Evolutionary conservation across 345 rosid genomes (phyloP).

Genomic region (Draba incana): DNA sequence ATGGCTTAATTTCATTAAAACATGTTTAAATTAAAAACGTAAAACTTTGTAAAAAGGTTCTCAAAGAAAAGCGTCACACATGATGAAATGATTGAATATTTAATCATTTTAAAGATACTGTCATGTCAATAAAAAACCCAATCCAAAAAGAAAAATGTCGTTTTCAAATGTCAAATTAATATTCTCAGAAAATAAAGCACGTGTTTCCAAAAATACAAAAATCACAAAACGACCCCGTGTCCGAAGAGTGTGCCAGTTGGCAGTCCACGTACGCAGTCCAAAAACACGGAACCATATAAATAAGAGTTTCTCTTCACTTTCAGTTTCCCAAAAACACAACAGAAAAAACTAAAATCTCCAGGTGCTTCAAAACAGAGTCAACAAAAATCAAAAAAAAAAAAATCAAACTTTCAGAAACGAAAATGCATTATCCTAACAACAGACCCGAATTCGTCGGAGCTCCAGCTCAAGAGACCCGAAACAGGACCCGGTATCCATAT

Average conservation of each 20-base stretch:
- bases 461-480: constrained; percentile 9
- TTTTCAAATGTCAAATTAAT: not conserved
- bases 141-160: not conserved
- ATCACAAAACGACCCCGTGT: constrained; percentile 33
- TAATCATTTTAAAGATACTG: not conserved
- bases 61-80: constrained; percentile 19
- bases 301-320: constrained; percentile 30
- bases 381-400: not conserved
- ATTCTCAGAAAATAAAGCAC: constrained; percentile 33
- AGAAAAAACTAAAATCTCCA: not conserved
- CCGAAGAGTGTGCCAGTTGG: constrained; percentile 37
- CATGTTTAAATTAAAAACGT: constrained; percentile 20
- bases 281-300: constrained; percentile 42
- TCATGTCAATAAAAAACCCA: constrained; percentile 4
- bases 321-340: constrained; percentile 29
- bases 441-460: constrained; percentile 33
- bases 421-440: constrained; percentile 48
- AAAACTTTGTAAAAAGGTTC: constrained; percentile 7
- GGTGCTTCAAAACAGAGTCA: constrained; percentile 22
- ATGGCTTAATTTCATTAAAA: constrained; percentile 9
- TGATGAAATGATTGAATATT: constrained; percentile 26
- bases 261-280: constrained; percentile 16
- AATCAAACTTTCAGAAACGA: not conserved
- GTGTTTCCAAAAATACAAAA: constrained; percentile 27
- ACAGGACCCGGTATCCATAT: constrained; percentile 21